These are phyloP conservation scores for Lepiota brunneoincarnata DNA, from an alignment of 768 basidiomycete species.

Conservation along the genomic window DNA sequence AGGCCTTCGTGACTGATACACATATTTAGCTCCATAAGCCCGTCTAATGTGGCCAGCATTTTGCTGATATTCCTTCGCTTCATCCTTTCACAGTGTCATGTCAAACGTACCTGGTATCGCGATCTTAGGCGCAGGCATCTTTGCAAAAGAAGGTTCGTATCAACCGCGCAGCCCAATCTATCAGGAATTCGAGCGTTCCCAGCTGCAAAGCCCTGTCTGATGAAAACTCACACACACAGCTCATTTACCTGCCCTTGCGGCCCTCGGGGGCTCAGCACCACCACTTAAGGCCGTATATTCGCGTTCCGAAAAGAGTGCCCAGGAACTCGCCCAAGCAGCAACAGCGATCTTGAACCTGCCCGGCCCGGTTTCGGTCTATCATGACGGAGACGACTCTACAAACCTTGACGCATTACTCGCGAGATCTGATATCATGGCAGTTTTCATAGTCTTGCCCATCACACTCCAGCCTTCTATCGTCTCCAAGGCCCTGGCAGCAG, in stretches of 20 bases:
- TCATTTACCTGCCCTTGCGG: conserved; percentile 73
- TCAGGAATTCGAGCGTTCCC: too few species aligned
- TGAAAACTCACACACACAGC: conserved; percentile 33
- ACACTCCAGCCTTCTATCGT: conserved; percentile 68
- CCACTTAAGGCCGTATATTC: conserved; percentile 74
- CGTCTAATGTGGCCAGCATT: too few species aligned
- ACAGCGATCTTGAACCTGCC: conserved; percentile 35
- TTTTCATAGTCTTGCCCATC: conserved; percentile 79
- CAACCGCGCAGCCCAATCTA: background rate
- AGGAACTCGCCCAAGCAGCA: conserved; percentile 49
- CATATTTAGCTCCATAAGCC: conserved; percentile 7
- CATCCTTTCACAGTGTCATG: conserved; percentile 27
- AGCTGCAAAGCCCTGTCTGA: conserved; percentile 12
- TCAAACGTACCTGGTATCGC: conserved; percentile 53
- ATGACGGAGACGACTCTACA: conserved; percentile 43
- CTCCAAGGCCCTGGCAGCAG: conserved; percentile 59
- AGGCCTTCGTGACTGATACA: background rate
- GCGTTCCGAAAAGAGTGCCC: conserved; percentile 61
- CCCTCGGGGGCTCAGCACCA: conserved; percentile 43
- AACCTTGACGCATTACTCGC: conserved; percentile 64
- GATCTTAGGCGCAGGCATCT: conserved; percentile 79
- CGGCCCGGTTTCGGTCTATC: conserved; percentile 47
- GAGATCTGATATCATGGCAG: conserved; percentile 65
- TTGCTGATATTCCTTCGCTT: conserved; percentile 7
- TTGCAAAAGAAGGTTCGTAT: conserved; percentile 66